Evolutionary conservation across 148 eudicot species (phyloP).

Genomic region (Fagopyrum tataricum): DNA sequence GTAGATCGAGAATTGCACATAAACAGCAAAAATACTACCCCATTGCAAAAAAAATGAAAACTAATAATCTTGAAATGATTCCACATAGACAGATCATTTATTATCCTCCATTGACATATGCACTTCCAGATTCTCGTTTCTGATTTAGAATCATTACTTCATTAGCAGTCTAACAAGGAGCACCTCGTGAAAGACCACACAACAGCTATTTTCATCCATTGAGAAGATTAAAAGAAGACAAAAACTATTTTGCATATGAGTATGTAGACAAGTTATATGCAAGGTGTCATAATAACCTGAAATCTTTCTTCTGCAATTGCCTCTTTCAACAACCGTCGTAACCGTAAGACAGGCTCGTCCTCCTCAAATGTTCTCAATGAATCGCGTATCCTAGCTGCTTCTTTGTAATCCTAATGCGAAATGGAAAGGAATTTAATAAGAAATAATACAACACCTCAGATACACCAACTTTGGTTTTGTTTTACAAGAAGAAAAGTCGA

Average conservation of each 20-base stretch:
- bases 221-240: neutral
- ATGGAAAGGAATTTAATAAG: neutral
- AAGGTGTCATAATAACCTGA: conserved; percentile 33
- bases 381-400: conserved; percentile 95
- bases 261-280: neutral
- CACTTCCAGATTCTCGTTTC: neutral
- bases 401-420: conserved; percentile 62
- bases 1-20: too few species aligned
- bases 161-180: neutral
- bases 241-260: neutral
- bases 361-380: conserved; percentile 77
- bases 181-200: neutral
- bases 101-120: neutral
- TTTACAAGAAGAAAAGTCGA: neutral
- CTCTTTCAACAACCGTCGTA: conserved; percentile 62
- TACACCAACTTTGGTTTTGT: neutral
- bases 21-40: neutral
- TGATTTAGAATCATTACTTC: neutral
- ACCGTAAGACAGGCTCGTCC: conserved; percentile 84
- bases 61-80: neutral
- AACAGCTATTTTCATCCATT: neutral
- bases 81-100: neutral
- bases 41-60: neutral
- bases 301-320: conserved; percentile 84
- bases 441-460: neutral